Base-by-base conservation (phyloP, 2,329 filamentous ascomycete genomes). In the Fusarium sp. region DNA sequence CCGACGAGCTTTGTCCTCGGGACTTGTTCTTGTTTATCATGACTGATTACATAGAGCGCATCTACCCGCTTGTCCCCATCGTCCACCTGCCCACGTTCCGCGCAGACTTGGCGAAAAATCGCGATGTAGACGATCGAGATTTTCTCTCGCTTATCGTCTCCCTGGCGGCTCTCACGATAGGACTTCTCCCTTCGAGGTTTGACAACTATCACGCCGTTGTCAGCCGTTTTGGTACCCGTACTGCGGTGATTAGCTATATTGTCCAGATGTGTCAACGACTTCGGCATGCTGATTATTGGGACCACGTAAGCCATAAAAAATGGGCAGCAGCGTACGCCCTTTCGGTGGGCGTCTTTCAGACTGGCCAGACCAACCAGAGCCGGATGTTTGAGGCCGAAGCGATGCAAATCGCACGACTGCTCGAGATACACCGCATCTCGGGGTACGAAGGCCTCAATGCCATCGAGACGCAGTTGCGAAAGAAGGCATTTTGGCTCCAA, bases 401-500 rank as follows among this genome's bases (percentile, higher is more conserved):
- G 2, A 73, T 78, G 70, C 79, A 81, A 57, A 67, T 81, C 7
- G 78, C 76, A 0, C 73, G 79, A 2, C 59, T 81, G 1, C 57
- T 80, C 2, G 76, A 75, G 3, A 39, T 81, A 3, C 80, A 81
- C 52, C 67, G 71, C 3, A 72, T 79, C 1, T 74, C 76, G 0
- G 76, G 74, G 15, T 80, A 80, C 48, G 71, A 71, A 11, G 77
- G 76, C 1, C 66, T 78, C 3, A 77, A 78, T 40, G 71, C 65
- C 36, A 77, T 80, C 13, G 78, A 81, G 52, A 76, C 73, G 0
- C 79, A 81, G 43, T 65, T 81, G 4, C 68, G 80, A 11, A 80
- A 81, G 52, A 81, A 79, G 60, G 79, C 74, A 0, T 81, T 81
- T 41, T 81, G 78, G 77, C 60, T 81, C 12, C 72, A 77, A 9